A percentile compares a stretch with the other conserved stretches of the same genome.
Conservation (phyloP, 495 filamentous ascomycete species). For the Letharia lupina region DNA sequence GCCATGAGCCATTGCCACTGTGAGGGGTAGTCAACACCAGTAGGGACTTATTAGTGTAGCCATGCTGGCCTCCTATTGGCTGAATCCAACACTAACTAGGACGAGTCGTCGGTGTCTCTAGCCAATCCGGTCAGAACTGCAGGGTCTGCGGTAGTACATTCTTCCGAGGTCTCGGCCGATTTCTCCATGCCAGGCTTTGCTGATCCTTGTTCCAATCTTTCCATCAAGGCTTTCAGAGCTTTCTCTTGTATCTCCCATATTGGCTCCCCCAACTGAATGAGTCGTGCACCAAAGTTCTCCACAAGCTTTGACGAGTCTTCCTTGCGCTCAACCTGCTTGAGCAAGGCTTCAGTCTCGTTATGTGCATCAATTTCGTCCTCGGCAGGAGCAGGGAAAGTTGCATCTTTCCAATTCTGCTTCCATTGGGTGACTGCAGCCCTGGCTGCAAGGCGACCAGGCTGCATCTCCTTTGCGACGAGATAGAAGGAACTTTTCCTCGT, state of each 20-base stretch:
- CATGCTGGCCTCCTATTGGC: too few relatives aligned
- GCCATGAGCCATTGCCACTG: too few relatives aligned
- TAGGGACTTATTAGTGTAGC: too few relatives aligned
- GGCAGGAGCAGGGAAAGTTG: not conserved
- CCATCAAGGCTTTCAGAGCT: too few relatives aligned
- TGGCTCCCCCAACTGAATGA: not conserved
- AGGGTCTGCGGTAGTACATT: too few relatives aligned
- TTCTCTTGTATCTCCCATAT: not conserved
- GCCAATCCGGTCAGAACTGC: too few relatives aligned
- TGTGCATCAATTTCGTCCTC: not conserved
- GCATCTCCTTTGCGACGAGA: slow-evolving; percentile 36
- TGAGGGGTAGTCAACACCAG: too few relatives aligned
- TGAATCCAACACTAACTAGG: too few relatives aligned
- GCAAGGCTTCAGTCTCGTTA: not conserved
- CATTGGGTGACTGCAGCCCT: not conserved
- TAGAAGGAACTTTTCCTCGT: slow-evolving; percentile 46
- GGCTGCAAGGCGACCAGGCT: not conserved
- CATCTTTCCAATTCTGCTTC: not conserved
- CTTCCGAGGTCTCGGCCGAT: too few relatives aligned
- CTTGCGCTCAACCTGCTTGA: not conserved
- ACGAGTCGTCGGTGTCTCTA: too few relatives aligned
- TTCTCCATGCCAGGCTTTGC: too few relatives aligned
- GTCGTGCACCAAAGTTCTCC: not conserved
- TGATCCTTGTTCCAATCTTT: too few relatives aligned
- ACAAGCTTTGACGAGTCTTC: not conserved